These are phyloP conservation scores for Picea glauca DNA, from an alignment of 75 land plant species.

Conservation along the genomic window DNA sequence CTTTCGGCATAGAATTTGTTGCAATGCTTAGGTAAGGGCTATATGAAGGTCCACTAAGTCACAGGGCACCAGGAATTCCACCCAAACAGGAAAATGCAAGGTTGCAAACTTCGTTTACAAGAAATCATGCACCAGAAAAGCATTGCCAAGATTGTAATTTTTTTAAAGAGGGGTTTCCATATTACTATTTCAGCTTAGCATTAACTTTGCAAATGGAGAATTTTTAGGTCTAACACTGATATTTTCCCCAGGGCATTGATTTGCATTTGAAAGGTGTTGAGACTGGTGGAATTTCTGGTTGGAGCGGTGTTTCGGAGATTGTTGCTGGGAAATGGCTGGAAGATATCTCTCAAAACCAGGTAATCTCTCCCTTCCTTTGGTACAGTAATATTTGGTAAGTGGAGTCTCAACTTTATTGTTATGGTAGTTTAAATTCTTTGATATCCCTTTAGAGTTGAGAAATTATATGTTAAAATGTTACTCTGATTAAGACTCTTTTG, in stretches of 20 bases:
- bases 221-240: not conserved
- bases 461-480: not conserved
- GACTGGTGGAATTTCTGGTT: slow-evolving; percentile 84
- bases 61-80: no score
- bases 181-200: not conserved
- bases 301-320: slow-evolving; percentile 69
- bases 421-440: not conserved
- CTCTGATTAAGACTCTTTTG: no score
- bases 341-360: slow-evolving; percentile 94
- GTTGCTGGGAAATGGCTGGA: slow-evolving; percentile 90
- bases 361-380: slow-evolving; percentile 10
- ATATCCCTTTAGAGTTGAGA: not conserved
- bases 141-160: not conserved
- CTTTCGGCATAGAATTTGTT: no score
- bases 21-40: no score
- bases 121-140: not conserved
- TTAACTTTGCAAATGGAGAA: not conserved
- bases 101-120: not conserved
- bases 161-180: not conserved
- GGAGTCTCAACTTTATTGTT: not conserved
- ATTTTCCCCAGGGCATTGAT: slow-evolving; percentile 73
- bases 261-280: slow-evolving; percentile 77
- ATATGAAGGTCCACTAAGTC: no score
- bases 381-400: not conserved
- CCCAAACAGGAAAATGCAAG: no score